These are phyloP conservation scores for Rhododendron molle DNA, from an alignment of 148 eudicot genomes.

Conservation along the genomic window DNA sequence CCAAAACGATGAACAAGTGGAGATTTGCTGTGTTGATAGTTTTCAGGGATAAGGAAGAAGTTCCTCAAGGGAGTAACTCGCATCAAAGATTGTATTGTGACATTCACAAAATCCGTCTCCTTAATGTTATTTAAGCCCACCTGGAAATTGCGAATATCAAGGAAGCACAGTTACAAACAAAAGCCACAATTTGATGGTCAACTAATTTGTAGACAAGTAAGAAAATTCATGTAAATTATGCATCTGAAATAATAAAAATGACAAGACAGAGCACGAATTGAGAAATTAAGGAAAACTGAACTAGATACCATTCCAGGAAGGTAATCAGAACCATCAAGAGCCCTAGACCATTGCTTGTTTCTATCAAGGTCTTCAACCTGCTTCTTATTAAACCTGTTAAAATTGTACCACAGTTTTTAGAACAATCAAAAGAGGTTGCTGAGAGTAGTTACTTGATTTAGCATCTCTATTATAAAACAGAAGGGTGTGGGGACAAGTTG, in stretches of 20 bases:
- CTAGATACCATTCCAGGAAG: constrained; percentile 88
- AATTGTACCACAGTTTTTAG: constrained; percentile 4
- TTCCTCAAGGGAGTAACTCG: constrained; percentile 95
- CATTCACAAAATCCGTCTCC: constrained; percentile 95
- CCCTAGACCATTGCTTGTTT: constrained; percentile 87
- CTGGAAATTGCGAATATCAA: constrained; percentile 29
- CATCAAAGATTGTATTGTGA: constrained; percentile 92
- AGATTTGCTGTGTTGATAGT: constrained; percentile 73
- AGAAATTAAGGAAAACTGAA: not conserved
- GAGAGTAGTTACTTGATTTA: not conserved
- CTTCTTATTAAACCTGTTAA: constrained; percentile 47
- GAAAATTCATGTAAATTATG: not conserved
- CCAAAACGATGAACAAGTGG: constrained; percentile 93
- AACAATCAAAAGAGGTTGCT: not conserved
- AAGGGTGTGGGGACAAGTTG: no score
- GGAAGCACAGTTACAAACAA: not conserved
- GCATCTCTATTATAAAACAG: no score
- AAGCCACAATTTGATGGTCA: not conserved
- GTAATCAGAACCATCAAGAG: constrained; percentile 98
- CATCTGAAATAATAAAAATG: not conserved
- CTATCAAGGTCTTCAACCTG: constrained; percentile 74
- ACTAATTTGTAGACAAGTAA: not conserved
- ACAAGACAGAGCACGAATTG: not conserved
- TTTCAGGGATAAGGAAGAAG: constrained; percentile 90
- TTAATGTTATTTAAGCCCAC: constrained; percentile 89